Percentiles rank a stretch among this genome's conserved stretches.
These are phyloP conservation scores for Bacterosira constricta DNA, from an alignment of 108 stramenopile species.

Conservation along the genomic window DNA sequence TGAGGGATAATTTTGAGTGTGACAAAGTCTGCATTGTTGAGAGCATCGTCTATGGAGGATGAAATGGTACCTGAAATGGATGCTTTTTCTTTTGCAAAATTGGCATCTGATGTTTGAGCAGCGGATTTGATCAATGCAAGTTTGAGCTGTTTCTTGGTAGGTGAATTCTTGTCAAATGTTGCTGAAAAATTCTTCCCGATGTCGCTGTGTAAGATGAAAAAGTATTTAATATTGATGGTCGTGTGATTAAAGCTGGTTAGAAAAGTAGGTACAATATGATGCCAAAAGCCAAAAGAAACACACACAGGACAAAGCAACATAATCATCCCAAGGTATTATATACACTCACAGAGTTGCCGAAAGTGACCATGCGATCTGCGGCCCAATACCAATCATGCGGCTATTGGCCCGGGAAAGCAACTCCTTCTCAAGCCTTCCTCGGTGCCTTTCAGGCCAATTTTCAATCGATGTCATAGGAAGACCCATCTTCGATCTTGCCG, in stretches of 20 bases:
- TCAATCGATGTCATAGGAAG: slow-evolving; percentile 21
- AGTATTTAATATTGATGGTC: too few species aligned
- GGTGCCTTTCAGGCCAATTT: slow-evolving; percentile 46
- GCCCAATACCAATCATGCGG: slow-evolving; percentile 17
- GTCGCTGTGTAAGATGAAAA: neutral
- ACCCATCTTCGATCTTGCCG: slow-evolving; percentile 27
- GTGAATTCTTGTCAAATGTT: slow-evolving; percentile 8
- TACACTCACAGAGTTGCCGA: slow-evolving; percentile 1
- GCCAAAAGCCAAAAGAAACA: too few species aligned
- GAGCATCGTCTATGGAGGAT: slow-evolving; percentile 31
- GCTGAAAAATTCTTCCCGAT: slow-evolving; percentile 8
- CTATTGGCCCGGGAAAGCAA: neutral
- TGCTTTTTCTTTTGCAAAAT: slow-evolving; percentile 32
- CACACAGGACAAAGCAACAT: too few species aligned
- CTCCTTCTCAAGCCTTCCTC: slow-evolving; percentile 27
- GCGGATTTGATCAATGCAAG: slow-evolving; percentile 20
- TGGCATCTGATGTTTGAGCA: slow-evolving; percentile 19
- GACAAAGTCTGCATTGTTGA: slow-evolving; percentile 47
- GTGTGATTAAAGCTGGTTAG: too few species aligned
- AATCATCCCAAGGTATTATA: too few species aligned
- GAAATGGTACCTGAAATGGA: slow-evolving; percentile 11
- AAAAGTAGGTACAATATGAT: too few species aligned
- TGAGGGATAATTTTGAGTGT: slow-evolving; percentile 41
- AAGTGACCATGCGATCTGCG: slow-evolving; percentile 35
- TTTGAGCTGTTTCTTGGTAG: slow-evolving; percentile 16